Conservation (phyloP, 345 rosid species). For the Euphorbia peplus region DNA sequence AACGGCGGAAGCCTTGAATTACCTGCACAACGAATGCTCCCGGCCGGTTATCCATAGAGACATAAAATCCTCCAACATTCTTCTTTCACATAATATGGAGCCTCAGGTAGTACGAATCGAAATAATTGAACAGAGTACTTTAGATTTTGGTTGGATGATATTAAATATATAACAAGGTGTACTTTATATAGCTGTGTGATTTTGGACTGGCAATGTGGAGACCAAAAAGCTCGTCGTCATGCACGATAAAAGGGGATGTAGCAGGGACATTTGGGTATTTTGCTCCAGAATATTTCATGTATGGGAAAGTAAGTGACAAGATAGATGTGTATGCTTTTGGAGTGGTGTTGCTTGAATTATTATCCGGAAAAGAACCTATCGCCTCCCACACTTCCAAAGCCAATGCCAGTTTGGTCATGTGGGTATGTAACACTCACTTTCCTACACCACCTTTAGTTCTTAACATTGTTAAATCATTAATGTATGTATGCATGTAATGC, state of each 20-base stretch:
- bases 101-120: conserved; percentile 59
- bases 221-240: conserved; percentile 54
- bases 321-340: conserved; percentile 93
- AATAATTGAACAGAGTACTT: too few relatives aligned
- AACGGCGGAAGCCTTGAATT: conserved; percentile 69
- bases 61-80: conserved; percentile 88
- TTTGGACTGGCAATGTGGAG: conserved; percentile 92
- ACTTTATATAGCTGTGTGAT: conserved; percentile 62
- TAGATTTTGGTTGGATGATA: too few relatives aligned
- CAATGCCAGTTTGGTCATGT: conserved; percentile 84
- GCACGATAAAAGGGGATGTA: conserved; percentile 53
- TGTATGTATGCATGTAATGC: too few relatives aligned
- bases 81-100: conserved; percentile 63
- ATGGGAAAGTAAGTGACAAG: conserved; percentile 87
- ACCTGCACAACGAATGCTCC: conserved; percentile 62
- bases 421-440: too few relatives aligned
- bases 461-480: too few relatives aligned
- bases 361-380: conserved; percentile 82
- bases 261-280: conserved; percentile 97
- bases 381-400: conserved; percentile 50
- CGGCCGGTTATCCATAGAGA: conserved; percentile 87
- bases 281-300: conserved; percentile 98
- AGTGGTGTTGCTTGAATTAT: conserved; percentile 76
- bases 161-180: too few relatives aligned
- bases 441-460: too few relatives aligned